phyloP scores from a whole-genome alignment of 257 asterid genomes.

The Linaria vulgaris region DNA sequence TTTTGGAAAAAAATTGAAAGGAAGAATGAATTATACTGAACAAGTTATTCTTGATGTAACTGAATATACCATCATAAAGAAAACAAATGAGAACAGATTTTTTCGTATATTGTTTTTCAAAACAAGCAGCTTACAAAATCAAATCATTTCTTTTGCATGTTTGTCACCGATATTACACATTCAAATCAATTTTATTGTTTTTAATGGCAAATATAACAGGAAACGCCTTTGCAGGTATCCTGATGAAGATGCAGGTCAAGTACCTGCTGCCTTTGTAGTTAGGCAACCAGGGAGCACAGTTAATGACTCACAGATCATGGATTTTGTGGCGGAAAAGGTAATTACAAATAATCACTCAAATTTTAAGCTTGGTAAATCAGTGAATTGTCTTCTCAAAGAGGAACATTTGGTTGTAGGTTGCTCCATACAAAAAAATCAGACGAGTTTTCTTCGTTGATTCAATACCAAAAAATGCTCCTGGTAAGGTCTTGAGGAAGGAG shows the following conservation, averaged over 20 bases:
- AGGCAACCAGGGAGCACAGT: slow-evolving; percentile 38
- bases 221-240: slow-evolving; percentile 42
- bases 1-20: background rate
- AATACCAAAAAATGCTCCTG: slow-evolving; percentile 57
- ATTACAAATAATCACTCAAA: background rate
- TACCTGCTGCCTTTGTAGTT: slow-evolving; percentile 59
- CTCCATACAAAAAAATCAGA: slow-evolving; percentile 59
- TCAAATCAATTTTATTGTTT: background rate
- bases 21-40: background rate
- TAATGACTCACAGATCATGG: slow-evolving; percentile 38
- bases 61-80: background rate
- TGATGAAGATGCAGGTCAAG: slow-evolving; percentile 56
- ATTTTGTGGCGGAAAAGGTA: slow-evolving; percentile 53
- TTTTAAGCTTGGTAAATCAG: background rate
- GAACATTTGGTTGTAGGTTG: slow-evolving; percentile 38
- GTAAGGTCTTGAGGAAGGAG: slow-evolving; percentile 54
- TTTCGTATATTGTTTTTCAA: background rate
- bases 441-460: slow-evolving; percentile 39
- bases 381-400: slow-evolving; percentile 12
- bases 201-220: background rate
- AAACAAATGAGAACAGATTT: background rate
- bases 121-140: too few species aligned
- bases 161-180: too few species aligned
- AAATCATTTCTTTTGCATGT: too few species aligned
- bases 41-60: background rate